Evolutionary conservation across 495 filamentous ascomycete species (phyloP).

Genomic region (Daldinia vernicosa): DNA sequence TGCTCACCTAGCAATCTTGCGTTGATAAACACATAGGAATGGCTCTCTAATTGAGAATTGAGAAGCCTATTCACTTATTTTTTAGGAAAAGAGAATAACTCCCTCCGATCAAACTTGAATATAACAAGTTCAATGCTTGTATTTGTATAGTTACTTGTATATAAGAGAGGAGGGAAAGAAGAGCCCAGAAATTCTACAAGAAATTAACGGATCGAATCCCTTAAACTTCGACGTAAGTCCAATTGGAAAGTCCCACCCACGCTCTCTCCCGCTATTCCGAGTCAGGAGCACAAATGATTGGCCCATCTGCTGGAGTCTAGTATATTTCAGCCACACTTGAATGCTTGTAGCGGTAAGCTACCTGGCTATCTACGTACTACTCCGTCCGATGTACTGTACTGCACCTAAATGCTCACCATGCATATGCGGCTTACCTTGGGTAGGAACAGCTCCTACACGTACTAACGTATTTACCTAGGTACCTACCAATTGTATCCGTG

Average conservation of each 20-base stretch:
- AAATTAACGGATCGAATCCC: conserved; percentile 20
- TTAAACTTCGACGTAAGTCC: conserved; percentile 11
- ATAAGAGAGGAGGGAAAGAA: conserved; percentile 18
- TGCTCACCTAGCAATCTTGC: conserved; percentile 36
- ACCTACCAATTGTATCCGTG: not conserved
- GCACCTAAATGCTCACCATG: conserved; percentile 24
- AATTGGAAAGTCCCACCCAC: conserved; percentile 26
- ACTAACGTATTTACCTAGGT: not conserved
- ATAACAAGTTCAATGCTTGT: not conserved
- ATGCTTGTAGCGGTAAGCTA: conserved; percentile 27
- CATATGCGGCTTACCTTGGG: conserved; percentile 31
- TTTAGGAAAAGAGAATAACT: conserved; percentile 10
- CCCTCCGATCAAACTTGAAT: conserved; percentile 18
- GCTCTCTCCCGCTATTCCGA: conserved; percentile 35
- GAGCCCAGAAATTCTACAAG: conserved; percentile 32
- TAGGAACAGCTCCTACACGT: not conserved
- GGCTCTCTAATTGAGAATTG: not conserved
- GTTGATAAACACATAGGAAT: conserved; percentile 17
- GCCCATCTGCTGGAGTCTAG: conserved; percentile 4
- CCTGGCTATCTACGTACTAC: no score
- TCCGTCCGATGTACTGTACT: conserved; percentile 36
- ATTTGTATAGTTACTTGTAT: not conserved
- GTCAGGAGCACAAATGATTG: conserved; percentile 36
- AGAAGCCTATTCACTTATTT: conserved; percentile 13
- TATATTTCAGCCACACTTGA: not conserved